These are phyloP conservation scores for Claviceps spartinae DNA, from an alignment of 2,329 filamentous ascomycete genomes.

Conservation along the genomic window DNA sequence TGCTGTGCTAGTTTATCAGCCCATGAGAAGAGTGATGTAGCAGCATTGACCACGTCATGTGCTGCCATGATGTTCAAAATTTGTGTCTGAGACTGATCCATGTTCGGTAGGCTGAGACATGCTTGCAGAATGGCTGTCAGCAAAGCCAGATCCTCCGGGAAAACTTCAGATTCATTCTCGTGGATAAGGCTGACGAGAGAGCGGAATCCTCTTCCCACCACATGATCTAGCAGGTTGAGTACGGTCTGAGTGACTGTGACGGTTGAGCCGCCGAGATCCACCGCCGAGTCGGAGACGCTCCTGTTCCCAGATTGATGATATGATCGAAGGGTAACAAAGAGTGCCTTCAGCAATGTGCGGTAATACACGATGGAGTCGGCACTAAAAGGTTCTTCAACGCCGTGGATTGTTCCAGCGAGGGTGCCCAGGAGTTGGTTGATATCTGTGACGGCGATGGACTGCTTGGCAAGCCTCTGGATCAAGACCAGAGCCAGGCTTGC, in stretches of 20 bases:
- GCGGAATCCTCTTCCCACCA: constrained; percentile 72
- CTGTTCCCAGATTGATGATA: constrained; percentile 31
- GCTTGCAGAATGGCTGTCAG: constrained; percentile 81
- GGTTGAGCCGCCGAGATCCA: constrained; percentile 20
- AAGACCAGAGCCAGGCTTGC: constrained; percentile 73
- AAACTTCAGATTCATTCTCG: constrained; percentile 45
- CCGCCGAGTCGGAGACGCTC: constrained; percentile 18
- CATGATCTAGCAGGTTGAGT: constrained; percentile 64
- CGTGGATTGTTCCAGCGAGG: constrained; percentile 38
- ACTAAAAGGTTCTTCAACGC: constrained; percentile 39
- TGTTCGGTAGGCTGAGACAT: constrained; percentile 63
- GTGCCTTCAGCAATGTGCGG: constrained; percentile 66
- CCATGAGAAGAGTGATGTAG: constrained; percentile 85
- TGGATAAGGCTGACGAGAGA: constrained; percentile 72
- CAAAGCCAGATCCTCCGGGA: constrained; percentile 73
- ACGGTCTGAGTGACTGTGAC: constrained; percentile 45
- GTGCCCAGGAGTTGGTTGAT: constrained; percentile 37
- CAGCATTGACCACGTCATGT: constrained; percentile 65
- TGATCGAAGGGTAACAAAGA: constrained; percentile 69
- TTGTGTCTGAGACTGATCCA: constrained; percentile 56
- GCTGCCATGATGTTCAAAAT: constrained; percentile 56
- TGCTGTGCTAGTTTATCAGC: constrained; percentile 66
- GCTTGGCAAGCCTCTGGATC: constrained; percentile 62
- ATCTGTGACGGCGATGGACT: constrained; percentile 33
- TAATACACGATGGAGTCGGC: constrained; percentile 54